Percentiles rank a stretch among this genome's conserved stretches.
Conservation (phyloP, 2,329 filamentous ascomycete genomes). For the Colletotrichum sp. region DNA sequence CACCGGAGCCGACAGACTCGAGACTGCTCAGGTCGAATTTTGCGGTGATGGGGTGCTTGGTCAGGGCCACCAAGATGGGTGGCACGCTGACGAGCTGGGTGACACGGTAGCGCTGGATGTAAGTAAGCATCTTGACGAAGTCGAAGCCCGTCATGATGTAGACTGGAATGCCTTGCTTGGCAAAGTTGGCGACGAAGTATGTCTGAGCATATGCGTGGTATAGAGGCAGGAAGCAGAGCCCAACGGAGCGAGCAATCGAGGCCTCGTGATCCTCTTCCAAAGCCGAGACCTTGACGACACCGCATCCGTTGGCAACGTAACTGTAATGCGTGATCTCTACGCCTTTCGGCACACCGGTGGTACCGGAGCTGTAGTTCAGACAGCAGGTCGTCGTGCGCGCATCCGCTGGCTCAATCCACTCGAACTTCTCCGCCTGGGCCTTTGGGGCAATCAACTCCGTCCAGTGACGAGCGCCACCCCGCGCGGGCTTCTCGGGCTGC, state of each 20-base stretch:
- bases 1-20: constrained; percentile 64
- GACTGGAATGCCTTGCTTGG: constrained; percentile 64
- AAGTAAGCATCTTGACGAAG: constrained; percentile 72
- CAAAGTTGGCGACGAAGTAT: constrained; percentile 66
- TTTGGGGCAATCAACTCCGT: constrained; percentile 60
- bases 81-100: constrained; percentile 73
- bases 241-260: constrained; percentile 39
- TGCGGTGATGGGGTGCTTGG: constrained; percentile 70
- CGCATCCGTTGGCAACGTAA: constrained; percentile 73
- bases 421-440: constrained; percentile 59
- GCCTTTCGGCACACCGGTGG: constrained; percentile 83
- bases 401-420: constrained; percentile 64
- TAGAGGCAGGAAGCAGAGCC: constrained; percentile 76
- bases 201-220: constrained; percentile 79
- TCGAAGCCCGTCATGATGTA: constrained; percentile 84
- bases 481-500: constrained; percentile 16
- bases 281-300: constrained; percentile 55
- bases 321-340: constrained; percentile 82
- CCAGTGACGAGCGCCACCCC: constrained; percentile 64
- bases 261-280: constrained; percentile 53
- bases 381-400: constrained; percentile 62
- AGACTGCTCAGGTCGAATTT: constrained; percentile 74
- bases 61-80: constrained; percentile 74
- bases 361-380: constrained; percentile 81
- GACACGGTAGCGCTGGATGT: constrained; percentile 72